A percentile compares a stretch with the other conserved stretches of the same genome.
Evolutionary conservation across 352 stramenopile species (phyloP).

Genomic region (Pythium scleroteichum): DNA sequence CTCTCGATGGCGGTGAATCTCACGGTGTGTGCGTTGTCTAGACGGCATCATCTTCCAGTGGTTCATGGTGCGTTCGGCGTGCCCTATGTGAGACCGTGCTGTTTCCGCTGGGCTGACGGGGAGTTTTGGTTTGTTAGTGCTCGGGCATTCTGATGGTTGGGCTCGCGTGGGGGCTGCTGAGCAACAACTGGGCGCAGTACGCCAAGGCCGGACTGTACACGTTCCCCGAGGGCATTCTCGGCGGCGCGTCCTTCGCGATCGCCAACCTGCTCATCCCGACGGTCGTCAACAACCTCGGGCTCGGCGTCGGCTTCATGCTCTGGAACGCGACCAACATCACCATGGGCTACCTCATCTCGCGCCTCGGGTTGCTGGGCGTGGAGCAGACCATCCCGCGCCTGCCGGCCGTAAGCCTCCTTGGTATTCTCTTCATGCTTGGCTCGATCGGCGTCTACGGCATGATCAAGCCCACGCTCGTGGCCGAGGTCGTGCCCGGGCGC

Average conservation of each 20-base stretch:
- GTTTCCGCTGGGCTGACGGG: too few species aligned
- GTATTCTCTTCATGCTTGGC: constrained; percentile 77
- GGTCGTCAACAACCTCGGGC: constrained; percentile 79
- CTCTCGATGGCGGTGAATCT: not conserved
- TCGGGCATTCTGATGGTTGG: constrained; percentile 84
- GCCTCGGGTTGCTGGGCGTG: constrained; percentile 72
- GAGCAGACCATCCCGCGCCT: constrained; percentile 57
- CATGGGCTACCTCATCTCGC: constrained; percentile 77
- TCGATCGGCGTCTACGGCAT: constrained; percentile 80
- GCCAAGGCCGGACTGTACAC: constrained; percentile 75
- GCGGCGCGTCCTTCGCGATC: constrained; percentile 72
- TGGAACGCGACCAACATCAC: constrained; percentile 88
- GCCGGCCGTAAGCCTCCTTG: constrained; percentile 55
- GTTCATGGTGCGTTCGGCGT: constrained; percentile 89
- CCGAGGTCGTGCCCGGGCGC: constrained; percentile 9
- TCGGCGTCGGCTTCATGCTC: constrained; percentile 85
- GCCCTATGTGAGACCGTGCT: constrained; percentile 11
- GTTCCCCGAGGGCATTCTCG: constrained; percentile 77
- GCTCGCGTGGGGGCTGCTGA: constrained; percentile 70
- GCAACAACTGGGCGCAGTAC: constrained; percentile 81
- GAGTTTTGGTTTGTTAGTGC: constrained; percentile 42
- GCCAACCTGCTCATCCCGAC: constrained; percentile 85
- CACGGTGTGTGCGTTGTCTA: constrained; percentile 15
- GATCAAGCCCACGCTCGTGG: constrained; percentile 65
- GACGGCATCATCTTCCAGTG: constrained; percentile 89